These are phyloP conservation scores for Arachnomyces sp. DNA, from an alignment of 2,329 filamentous ascomycete species.

Conservation along the genomic window DNA sequence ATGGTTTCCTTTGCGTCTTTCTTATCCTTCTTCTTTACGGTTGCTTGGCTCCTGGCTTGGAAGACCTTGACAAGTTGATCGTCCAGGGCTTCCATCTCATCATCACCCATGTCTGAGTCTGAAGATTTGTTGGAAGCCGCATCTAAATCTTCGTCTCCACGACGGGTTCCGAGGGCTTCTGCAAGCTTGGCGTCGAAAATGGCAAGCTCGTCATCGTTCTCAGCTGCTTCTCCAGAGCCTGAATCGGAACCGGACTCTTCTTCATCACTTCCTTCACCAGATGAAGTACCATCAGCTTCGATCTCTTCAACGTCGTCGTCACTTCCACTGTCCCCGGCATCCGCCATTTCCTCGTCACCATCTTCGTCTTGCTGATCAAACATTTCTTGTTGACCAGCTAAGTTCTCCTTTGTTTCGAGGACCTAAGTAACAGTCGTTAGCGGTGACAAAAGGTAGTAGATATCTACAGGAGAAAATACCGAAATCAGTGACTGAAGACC, in stretches of 20 bases:
- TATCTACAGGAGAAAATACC: conserved; percentile 21
- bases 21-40: conserved; percentile 71
- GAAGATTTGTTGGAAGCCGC: conserved; percentile 50
- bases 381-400: conserved; percentile 75
- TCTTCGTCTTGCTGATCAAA: conserved; percentile 61
- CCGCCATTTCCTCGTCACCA: conserved; percentile 28
- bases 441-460: not conserved
- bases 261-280: conserved; percentile 54
- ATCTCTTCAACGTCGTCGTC: conserved; percentile 14
- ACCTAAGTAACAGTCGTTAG: conserved; percentile 52
- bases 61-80: conserved; percentile 78
- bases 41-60: conserved; percentile 61
- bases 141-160: conserved; percentile 49
- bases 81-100: conserved; percentile 88
- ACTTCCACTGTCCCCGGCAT: conserved; percentile 15
- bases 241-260: conserved; percentile 22
- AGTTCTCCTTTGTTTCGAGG: conserved; percentile 69
- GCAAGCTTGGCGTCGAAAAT: conserved; percentile 53
- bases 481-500: conserved; percentile 59
- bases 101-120: conserved; percentile 82
- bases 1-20: conserved; percentile 84
- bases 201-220: conserved; percentile 14
- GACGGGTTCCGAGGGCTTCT: conserved; percentile 66
- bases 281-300: conserved; percentile 45
- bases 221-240: conserved; percentile 16